Evolutionary conservation across 345 rosid species (phyloP).

Genomic region (Salix exigua): DNA sequence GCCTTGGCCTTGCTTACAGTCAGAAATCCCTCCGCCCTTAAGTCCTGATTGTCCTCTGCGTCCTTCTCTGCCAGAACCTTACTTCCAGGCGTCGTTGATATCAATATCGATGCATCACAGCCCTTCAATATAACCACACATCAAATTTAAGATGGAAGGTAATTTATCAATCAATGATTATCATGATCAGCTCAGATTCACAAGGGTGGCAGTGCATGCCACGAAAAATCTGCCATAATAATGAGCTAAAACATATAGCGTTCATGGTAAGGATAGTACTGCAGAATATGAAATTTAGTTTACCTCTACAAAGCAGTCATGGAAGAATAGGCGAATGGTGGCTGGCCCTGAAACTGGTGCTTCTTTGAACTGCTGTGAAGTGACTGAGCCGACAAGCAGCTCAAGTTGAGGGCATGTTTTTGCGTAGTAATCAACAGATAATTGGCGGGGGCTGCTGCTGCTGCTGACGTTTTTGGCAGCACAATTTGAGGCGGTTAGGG

Average conservation of each 20-base stretch:
- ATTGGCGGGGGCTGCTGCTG: conserved; percentile 32
- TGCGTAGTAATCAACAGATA: conserved; percentile 53
- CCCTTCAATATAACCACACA: conserved; percentile 42
- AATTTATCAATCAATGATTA: background rate
- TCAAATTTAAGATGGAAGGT: background rate
- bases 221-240: background rate
- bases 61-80: conserved; percentile 65
- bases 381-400: conserved; percentile 60
- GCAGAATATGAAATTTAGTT: background rate
- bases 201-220: background rate
- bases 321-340: conserved; percentile 89
- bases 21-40: conserved; percentile 66
- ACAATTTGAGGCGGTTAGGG: conserved; percentile 10
- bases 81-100: conserved; percentile 55
- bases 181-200: background rate
- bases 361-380: conserved; percentile 67
- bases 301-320: conserved; percentile 91
- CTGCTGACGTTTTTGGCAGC: conserved; percentile 14
- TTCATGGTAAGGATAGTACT: conserved; percentile 5
- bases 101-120: conserved; percentile 76
- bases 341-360: conserved; percentile 76
- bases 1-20: conserved; percentile 57
- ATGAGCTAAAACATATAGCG: background rate
- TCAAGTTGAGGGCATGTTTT: conserved; percentile 76
- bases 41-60: conserved; percentile 59